Conservation (phyloP, 176 grass and related monocot genomes). For the Raddia distichophylla region DNA sequence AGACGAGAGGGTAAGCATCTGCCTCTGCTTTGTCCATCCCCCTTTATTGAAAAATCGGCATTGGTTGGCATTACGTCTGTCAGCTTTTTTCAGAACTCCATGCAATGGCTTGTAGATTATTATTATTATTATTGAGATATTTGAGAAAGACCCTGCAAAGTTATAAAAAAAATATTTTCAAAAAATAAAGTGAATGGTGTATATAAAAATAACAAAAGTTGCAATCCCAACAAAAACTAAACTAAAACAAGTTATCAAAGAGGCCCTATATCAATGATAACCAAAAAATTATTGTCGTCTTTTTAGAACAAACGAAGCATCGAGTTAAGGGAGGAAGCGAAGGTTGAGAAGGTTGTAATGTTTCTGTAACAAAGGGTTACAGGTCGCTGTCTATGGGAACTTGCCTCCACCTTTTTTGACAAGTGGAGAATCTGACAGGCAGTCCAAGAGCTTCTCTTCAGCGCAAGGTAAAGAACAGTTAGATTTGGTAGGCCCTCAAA, state of each 20-base stretch:
- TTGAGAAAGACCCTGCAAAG: no score
- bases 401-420: neutral
- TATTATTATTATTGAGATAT: no score
- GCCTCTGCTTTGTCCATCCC: neutral
- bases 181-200: no score
- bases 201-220: no score
- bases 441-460: neutral
- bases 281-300: neutral
- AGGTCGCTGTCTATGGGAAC: neutral
- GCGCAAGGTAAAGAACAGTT: constrained; percentile 33
- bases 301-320: neutral
- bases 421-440: neutral
- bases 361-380: neutral
- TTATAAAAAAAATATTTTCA: no score
- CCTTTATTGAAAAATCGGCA: neutral
- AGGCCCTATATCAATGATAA: constrained; percentile 3
- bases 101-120: neutral
- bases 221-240: no score
- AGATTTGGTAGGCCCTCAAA: constrained; percentile 15
- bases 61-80: neutral
- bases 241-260: no score
- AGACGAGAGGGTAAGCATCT: neutral
- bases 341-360: neutral
- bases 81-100: neutral
- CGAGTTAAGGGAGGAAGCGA: neutral